phyloP scores from a whole-genome alignment of 192 early-diverging fungal species.

The Coemansia sp. region DNA sequence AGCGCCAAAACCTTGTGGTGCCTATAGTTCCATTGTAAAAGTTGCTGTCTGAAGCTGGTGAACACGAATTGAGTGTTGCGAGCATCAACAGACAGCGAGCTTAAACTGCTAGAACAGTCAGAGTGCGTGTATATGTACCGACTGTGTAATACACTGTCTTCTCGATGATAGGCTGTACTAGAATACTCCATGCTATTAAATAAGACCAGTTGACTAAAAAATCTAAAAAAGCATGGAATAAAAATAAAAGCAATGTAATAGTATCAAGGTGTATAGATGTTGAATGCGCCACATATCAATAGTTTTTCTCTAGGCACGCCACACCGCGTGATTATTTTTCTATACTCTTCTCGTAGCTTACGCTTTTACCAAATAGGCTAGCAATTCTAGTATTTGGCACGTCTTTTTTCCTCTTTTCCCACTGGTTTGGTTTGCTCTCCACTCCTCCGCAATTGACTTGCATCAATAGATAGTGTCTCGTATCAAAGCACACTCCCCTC shows the following conservation, averaged over 20 bases:
- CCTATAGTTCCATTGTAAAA: not conserved
- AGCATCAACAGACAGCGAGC: slow-evolving; percentile 9
- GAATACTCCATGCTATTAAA: not conserved
- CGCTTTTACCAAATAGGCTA: not conserved
- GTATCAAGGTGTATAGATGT: not conserved
- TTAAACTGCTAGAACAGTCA: slow-evolving; percentile 30
- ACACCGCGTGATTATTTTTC: not conserved
- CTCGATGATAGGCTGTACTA: not conserved
- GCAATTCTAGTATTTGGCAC: too few relatives aligned
- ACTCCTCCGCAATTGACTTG: too few relatives aligned
- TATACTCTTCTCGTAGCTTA: not conserved
- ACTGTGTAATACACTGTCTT: slow-evolving; percentile 4
- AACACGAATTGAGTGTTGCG: not conserved
- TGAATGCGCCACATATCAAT: not conserved
- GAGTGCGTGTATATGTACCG: slow-evolving; percentile 23
- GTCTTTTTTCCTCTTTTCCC: too few relatives aligned
- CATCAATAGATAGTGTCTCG: too few relatives aligned
- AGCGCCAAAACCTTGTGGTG: not conserved
- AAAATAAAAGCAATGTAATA: not conserved
- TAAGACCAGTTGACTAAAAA: not conserved
- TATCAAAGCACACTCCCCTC: too few relatives aligned
- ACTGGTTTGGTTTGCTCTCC: too few relatives aligned
- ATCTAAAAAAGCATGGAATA: not conserved
- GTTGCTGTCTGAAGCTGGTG: not conserved
- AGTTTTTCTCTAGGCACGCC: not conserved